Percentiles rank a stretch among this genome's conserved stretches.
Conservation (phyloP, 352 stramenopile species). For the Phytopythium sindhum region DNA sequence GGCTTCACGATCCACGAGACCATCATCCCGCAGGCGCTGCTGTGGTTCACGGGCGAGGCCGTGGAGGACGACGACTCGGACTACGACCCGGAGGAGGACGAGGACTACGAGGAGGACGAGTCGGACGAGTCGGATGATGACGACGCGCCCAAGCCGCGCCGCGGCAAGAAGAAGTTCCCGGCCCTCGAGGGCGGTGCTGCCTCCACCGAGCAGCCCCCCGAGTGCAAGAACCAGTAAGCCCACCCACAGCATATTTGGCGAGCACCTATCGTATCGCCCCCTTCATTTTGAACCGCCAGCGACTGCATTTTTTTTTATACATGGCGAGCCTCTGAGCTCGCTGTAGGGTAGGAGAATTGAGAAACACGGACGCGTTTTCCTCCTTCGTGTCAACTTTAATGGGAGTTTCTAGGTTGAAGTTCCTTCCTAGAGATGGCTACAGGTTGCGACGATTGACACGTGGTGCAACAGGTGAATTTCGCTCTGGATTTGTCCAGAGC, state of each 20-base stretch:
- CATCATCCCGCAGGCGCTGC: slow-evolving; percentile 81
- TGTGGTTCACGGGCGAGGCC: slow-evolving; percentile 86
- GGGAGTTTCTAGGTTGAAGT: too few relatives aligned
- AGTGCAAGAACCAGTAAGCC: slow-evolving; percentile 89
- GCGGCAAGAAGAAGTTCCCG: slow-evolving; percentile 76
- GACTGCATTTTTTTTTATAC: slow-evolving; percentile 1
- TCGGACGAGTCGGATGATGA: slow-evolving; percentile 51
- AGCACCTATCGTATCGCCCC: neutral
- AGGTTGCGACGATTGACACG: neutral
- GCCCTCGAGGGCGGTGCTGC: slow-evolving; percentile 51
- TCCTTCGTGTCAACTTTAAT: too few relatives aligned
- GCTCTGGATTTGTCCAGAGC: too few relatives aligned
- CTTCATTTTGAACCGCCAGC: neutral
- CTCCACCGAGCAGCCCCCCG: slow-evolving; percentile 80
- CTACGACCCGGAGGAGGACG: slow-evolving; percentile 74
- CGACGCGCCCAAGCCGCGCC: slow-evolving; percentile 39
- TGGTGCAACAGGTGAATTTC: too few relatives aligned
- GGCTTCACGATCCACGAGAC: slow-evolving; percentile 86
- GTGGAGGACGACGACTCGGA: slow-evolving; percentile 78
- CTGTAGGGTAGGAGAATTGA: too few relatives aligned
- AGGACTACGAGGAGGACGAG: slow-evolving; percentile 58
- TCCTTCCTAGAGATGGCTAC: neutral
- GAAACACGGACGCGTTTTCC: too few relatives aligned
- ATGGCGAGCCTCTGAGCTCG: too few relatives aligned
- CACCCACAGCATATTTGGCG: neutral